These are phyloP conservation scores for Rhytidhysteron rufulum DNA, from an alignment of 2,329 filamentous ascomycete genomes.

Conservation along the genomic window DNA sequence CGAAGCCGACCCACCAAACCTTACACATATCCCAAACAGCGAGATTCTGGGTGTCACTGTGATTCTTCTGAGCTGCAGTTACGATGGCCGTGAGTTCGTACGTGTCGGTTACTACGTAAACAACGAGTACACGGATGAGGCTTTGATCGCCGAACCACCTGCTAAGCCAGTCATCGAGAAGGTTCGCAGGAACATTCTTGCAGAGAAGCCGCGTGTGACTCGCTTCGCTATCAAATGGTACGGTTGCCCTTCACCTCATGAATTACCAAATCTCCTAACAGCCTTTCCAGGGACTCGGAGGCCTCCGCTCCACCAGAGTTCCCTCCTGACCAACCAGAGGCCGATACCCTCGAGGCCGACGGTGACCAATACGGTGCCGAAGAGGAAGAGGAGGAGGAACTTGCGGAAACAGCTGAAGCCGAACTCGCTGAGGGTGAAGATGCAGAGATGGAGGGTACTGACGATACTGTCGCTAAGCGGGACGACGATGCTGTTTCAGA, in stretches of 20 bases:
- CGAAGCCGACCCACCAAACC: constrained; percentile 89
- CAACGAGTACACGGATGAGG: constrained; percentile 95
- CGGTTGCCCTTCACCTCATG: constrained; percentile 25
- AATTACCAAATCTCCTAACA: constrained; percentile 14
- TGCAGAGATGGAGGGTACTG: constrained; percentile 70
- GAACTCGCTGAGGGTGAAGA: constrained; percentile 59
- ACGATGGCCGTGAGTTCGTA: constrained; percentile 94
- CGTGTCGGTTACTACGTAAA: constrained; percentile 99
- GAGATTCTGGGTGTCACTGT: constrained; percentile 97
- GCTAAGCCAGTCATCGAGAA: constrained; percentile 90
- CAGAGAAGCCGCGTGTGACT: constrained; percentile 95
- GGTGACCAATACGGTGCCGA: constrained; percentile 84
- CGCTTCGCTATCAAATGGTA: constrained; percentile 99
- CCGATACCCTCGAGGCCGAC: constrained; percentile 80
- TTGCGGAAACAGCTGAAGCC: constrained; percentile 56
- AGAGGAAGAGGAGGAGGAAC: constrained; percentile 70
- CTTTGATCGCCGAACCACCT: constrained; percentile 83
- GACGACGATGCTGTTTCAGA: constrained; percentile 69
- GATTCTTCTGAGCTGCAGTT: constrained; percentile 91
- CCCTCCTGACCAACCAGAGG: constrained; percentile 95
- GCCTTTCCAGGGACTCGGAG: constrained; percentile 82
- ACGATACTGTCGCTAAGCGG: constrained; percentile 49
- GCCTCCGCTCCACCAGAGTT: constrained; percentile 93
- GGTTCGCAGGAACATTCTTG: constrained; percentile 85
- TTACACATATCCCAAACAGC: constrained; percentile 83